phyloP scores from a whole-genome alignment of 1,284 basidiomycete species.

The Schizophyllum commune region DNA sequence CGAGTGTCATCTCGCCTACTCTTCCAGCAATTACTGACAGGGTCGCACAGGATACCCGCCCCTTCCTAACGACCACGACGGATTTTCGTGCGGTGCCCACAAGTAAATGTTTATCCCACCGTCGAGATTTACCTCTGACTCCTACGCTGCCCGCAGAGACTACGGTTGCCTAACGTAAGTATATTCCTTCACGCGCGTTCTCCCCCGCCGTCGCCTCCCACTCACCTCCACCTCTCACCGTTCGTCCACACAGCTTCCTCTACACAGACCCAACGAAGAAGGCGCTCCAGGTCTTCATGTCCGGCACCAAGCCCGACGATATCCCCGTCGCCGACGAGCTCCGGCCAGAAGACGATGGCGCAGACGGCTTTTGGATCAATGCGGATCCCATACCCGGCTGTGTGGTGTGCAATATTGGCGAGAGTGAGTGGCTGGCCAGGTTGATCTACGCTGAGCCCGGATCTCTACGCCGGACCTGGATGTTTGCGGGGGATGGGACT shows the following conservation, averaged over 20 bases:
- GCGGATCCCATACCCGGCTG: slow-evolving; percentile 74
- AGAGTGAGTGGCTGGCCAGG: slow-evolving; percentile 54
- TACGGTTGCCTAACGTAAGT: slow-evolving; percentile 80
- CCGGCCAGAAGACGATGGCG: slow-evolving; percentile 41
- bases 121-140: not conserved
- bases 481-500: slow-evolving; percentile 70
- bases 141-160: slow-evolving; percentile 40
- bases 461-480: slow-evolving; percentile 18
- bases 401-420: slow-evolving; percentile 78
- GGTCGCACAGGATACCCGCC: slow-evolving; percentile 71
- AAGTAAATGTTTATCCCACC: slow-evolving; percentile 36
- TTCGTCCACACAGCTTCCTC: slow-evolving; percentile 49
- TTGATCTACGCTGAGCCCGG: no score
- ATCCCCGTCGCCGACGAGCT: slow-evolving; percentile 20
- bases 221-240: not conserved
- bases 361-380: slow-evolving; percentile 66
- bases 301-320: slow-evolving; percentile 23
- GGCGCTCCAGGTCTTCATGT: slow-evolving; percentile 75
- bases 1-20: slow-evolving; percentile 20
- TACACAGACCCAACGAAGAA: slow-evolving; percentile 70
- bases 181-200: not conserved
- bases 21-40: slow-evolving; percentile 1
- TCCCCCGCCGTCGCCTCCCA: not conserved
- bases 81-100: slow-evolving; percentile 81
- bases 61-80: slow-evolving; percentile 66